Evolutionary conservation across 306 rosid species (phyloP), one percentile per base, ranked within the genome.

Genomic region (Citrullus mucosospermus): DNA sequence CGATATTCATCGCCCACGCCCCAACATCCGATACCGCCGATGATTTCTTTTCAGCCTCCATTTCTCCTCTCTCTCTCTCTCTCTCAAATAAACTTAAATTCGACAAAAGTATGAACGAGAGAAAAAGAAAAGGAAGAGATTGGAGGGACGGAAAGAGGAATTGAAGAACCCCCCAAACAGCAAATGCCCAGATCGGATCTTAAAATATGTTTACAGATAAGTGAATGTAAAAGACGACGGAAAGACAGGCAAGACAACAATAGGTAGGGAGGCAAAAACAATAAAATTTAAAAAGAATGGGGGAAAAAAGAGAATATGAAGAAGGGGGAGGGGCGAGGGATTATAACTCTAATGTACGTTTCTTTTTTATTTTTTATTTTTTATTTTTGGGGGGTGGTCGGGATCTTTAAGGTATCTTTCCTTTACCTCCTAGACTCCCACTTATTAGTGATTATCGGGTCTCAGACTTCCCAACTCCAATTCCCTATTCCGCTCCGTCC

Each of bases 1-100:
- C 79, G 38, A 93, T 86, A 82, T 93, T 93, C 96, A 91, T 90
- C 55, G 86, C 96, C 98, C 98, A 93, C 4, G 97, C 97, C 81
- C 97, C 97, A 7, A 93, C 81, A 78, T 91, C 91, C 6, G 95
- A 91, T 15, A 93, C 91, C 5, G 87, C 59, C 20, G 89, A 57
- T 6, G 91, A n/a, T 75, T 88, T 91, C 95, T 93, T 91, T 70
- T 89, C 96, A 81, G 34, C 81, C 73, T 89, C 96, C 95, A 93
- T 93, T 5, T 57, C 28, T 6, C 50, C 39, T 32, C 5, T 57
- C 15, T 59, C 61, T 22, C 11, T 12, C 57, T 38, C 67, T 53
- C 57, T 53, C 2, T 53, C 1, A 16, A 53, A 53, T 16, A 17
- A 53, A 16, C 20, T 53, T 6, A 17, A 53, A 53, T 48, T 48